phyloP scores from a whole-genome alignment of 2,329 filamentous ascomycete genomes.

The Alternaria novae-zelandiae region DNA sequence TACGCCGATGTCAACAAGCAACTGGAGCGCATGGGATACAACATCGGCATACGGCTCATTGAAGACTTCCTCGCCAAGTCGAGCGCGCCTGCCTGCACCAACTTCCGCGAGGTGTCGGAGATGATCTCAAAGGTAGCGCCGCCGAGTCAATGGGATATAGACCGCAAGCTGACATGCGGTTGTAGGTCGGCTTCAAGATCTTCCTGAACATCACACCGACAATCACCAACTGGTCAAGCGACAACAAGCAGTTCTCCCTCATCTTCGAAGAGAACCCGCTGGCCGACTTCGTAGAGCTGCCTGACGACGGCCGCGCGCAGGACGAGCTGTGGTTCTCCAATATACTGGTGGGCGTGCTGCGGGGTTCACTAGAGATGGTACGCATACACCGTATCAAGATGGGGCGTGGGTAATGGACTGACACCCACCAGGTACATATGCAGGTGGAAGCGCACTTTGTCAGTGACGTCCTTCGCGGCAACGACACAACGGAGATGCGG shows the following conservation, averaged over 20 bases:
- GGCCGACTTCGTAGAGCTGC: slow-evolving; percentile 95
- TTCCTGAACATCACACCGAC: slow-evolving; percentile 96
- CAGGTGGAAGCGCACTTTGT: slow-evolving; percentile 97
- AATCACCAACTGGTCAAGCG: slow-evolving; percentile 93
- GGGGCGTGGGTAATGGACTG: not conserved
- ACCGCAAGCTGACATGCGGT: slow-evolving; percentile 10
- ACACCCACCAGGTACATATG: slow-evolving; percentile 75
- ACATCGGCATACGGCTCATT: slow-evolving; percentile 93
- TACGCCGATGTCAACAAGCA: slow-evolving; percentile 97
- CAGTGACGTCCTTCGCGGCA: slow-evolving; percentile 88
- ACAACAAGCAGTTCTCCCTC: slow-evolving; percentile 95
- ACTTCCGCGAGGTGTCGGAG: slow-evolving; percentile 95
- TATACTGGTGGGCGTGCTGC: slow-evolving; percentile 89
- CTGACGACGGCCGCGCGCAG: slow-evolving; percentile 92
- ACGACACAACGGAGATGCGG: slow-evolving; percentile 97
- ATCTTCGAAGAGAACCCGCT: slow-evolving; percentile 97
- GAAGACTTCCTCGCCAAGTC: slow-evolving; percentile 98
- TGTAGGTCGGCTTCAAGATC: slow-evolving; percentile 95
- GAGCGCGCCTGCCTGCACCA: slow-evolving; percentile 84
- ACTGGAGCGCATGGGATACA: slow-evolving; percentile 98
- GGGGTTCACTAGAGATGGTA: slow-evolving; percentile 96
- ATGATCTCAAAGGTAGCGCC: slow-evolving; percentile 83
- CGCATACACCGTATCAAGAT: slow-evolving; percentile 2
- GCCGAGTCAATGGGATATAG: not conserved
- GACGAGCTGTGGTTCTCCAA: slow-evolving; percentile 99